Percentiles rank a stretch among this genome's conserved stretches.
phyloP scores from a whole-genome alignment of 2,329 filamentous ascomycete genomes.

The Apiospora pterosperma region DNA sequence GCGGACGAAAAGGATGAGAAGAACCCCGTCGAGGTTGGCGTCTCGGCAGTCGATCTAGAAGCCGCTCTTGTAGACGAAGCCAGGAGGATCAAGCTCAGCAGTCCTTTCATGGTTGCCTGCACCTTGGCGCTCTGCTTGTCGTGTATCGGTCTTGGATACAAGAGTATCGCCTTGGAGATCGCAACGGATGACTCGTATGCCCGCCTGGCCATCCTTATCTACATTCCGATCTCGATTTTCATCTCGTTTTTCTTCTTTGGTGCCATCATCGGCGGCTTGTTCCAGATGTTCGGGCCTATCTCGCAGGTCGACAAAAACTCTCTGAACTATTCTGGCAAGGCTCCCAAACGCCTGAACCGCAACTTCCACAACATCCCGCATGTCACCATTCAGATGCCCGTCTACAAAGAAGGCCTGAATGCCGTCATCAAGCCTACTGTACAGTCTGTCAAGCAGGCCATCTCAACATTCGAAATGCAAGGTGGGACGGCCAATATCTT shows the following conservation, averaged over 20 bases:
- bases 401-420: constrained; percentile 46
- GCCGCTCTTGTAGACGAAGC: constrained; percentile 36
- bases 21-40: constrained; percentile 30
- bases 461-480: constrained; percentile 56
- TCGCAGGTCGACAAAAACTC: constrained; percentile 41
- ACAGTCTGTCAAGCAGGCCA: constrained; percentile 52
- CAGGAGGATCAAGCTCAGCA: constrained; percentile 51
- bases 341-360: constrained; percentile 34
- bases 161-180: constrained; percentile 51
- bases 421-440: constrained; percentile 53
- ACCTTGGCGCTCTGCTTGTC: constrained; percentile 50
- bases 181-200: constrained; percentile 49
- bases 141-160: constrained; percentile 55
- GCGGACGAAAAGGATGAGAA: constrained; percentile 36
- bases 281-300: constrained; percentile 49
- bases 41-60: constrained; percentile 39
- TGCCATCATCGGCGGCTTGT: constrained; percentile 45
- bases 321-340: constrained; percentile 40
- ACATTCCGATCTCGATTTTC: constrained; percentile 54
- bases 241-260: constrained; percentile 49
- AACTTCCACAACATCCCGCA: constrained; percentile 40
- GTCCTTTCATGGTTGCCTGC: constrained; percentile 47
- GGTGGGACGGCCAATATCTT: constrained; percentile 68
- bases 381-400: constrained; percentile 47
- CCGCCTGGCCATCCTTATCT: constrained; percentile 51